A percentile compares a stretch with the other conserved stretches of the same genome.
These are phyloP conservation scores for Zasmidium angulare DNA, from an alignment of 2,329 filamentous ascomycete genomes.

Conservation along the genomic window DNA sequence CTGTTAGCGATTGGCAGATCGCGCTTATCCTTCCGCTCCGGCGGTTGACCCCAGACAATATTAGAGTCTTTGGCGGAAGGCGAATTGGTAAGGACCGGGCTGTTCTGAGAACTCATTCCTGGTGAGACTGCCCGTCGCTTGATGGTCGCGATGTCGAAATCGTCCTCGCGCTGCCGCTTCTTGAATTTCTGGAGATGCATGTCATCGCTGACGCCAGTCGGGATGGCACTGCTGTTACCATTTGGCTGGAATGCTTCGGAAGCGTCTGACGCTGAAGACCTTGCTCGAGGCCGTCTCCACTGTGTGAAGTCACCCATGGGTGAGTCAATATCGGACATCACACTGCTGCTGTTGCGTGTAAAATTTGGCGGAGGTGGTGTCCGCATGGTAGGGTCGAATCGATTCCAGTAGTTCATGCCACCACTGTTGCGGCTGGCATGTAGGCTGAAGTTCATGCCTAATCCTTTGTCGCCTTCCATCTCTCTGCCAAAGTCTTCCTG, in stretches of 20 bases:
- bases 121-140: slow-evolving; percentile 91
- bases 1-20: slow-evolving; percentile 10
- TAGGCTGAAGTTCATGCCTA: slow-evolving; percentile 70
- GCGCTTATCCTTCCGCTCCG: slow-evolving; percentile 42
- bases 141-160: slow-evolving; percentile 83
- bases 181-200: slow-evolving; percentile 51
- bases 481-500: slow-evolving; percentile 72
- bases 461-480: slow-evolving; percentile 37
- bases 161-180: slow-evolving; percentile 85
- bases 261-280: slow-evolving; percentile 34
- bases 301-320: slow-evolving; percentile 41
- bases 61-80: slow-evolving; percentile 67
- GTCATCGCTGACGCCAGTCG: slow-evolving; percentile 32
- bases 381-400: slow-evolving; percentile 65
- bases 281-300: slow-evolving; percentile 32
- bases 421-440: slow-evolving; percentile 71
- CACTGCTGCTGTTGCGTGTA: slow-evolving; percentile 54
- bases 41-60: slow-evolving; percentile 71
- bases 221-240: slow-evolving; percentile 14
- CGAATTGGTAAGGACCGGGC: slow-evolving; percentile 77
- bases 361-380: slow-evolving; percentile 64
- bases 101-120: slow-evolving; percentile 86
- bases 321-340: slow-evolving; percentile 70
- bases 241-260: slow-evolving; percentile 30
- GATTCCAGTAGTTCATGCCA: slow-evolving; percentile 75